Percentiles rank a stretch among this genome's conserved stretches.
Evolutionary conservation across 2,329 filamentous ascomycete species (phyloP).

Genomic region (Fusarium mangiferae): DNA sequence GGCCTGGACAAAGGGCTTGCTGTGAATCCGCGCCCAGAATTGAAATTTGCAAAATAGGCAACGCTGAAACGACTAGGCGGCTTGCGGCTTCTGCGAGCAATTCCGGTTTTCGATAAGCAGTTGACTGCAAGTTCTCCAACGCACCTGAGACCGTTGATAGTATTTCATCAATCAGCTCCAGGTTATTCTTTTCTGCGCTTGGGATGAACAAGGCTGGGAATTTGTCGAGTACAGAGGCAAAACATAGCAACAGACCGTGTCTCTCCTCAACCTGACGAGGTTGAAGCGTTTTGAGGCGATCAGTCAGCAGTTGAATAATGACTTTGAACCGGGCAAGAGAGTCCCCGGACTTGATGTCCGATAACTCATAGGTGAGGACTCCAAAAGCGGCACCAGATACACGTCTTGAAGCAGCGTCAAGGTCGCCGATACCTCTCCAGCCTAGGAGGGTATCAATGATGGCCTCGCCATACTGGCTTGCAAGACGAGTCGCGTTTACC

Average conservation of each 20-base stretch:
- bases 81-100: constrained; percentile 71
- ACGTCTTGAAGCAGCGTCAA: constrained; percentile 78
- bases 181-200: constrained; percentile 21
- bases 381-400: constrained; percentile 78
- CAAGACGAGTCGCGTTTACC: constrained; percentile 72
- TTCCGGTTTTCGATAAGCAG: constrained; percentile 68
- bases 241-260: constrained; percentile 72
- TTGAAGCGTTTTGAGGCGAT: constrained; percentile 57
- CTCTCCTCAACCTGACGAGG: constrained; percentile 73
- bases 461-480: constrained; percentile 74
- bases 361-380: constrained; percentile 58
- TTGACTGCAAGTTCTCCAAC: constrained; percentile 54
- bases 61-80: constrained; percentile 64
- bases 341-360: constrained; percentile 32
- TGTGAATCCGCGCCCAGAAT: constrained; percentile 30
- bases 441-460: constrained; percentile 77
- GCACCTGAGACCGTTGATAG: constrained; percentile 47
- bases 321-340: constrained; percentile 45
- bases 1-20: constrained; percentile 33
- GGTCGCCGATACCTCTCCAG: constrained; percentile 89
- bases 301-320: constrained; percentile 56
- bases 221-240: constrained; percentile 67
- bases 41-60: constrained; percentile 59
- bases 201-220: constrained; percentile 50
- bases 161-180: constrained; percentile 45